Percentiles rank a stretch among this genome's conserved stretches.
Evolutionary conservation across 805 yeast genomes (phyloP).

Genomic region (Zygotorulaspora sp.): DNA sequence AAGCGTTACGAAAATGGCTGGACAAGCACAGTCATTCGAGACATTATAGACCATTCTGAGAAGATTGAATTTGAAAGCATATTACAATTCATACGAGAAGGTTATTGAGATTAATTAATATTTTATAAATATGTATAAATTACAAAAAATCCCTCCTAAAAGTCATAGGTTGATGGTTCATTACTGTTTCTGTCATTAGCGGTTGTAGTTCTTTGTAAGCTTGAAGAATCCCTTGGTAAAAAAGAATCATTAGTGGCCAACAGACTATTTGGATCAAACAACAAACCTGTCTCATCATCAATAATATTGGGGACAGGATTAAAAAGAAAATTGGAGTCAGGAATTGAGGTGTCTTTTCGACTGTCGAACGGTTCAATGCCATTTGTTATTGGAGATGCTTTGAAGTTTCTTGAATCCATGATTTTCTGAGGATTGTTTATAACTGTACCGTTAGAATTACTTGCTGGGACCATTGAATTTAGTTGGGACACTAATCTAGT

Average conservation of each 20-base stretch:
- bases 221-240: neutral
- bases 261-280: conserved; percentile 4
- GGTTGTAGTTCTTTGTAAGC: neutral
- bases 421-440: neutral
- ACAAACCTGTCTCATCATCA: conserved; percentile 8
- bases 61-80: too few species aligned
- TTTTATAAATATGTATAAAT: too few species aligned
- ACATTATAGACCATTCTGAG: too few species aligned
- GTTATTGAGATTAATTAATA: too few species aligned
- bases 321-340: conserved; percentile 3
- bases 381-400: neutral
- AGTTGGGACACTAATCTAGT: neutral
- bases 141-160: neutral
- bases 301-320: conserved; percentile 4
- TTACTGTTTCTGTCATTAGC: neutral
- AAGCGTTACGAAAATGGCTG: neutral
- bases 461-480: neutral
- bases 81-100: neutral
- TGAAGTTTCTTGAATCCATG: neutral
- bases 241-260: neutral
- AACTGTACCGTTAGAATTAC: neutral
- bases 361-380: neutral
- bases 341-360: neutral
- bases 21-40: too few species aligned
- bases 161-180: conserved; percentile 1